Percentiles rank a stretch among this genome's conserved stretches.
These are phyloP conservation scores for Epichloe coenophiala DNA, from an alignment of 2,329 filamentous ascomycete species.

Conservation along the genomic window DNA sequence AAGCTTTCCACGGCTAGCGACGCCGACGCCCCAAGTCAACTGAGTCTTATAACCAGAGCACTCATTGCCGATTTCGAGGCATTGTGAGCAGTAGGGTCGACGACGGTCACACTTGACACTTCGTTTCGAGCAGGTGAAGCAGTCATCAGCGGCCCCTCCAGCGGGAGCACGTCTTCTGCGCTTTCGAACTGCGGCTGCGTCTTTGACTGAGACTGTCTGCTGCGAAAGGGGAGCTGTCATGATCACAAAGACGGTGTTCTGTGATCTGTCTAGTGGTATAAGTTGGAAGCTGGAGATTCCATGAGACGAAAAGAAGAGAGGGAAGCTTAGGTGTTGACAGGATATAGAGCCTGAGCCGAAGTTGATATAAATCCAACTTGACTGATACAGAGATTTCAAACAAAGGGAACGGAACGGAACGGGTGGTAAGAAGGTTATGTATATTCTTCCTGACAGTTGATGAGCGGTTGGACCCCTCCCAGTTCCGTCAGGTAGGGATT, in stretches of 20 bases:
- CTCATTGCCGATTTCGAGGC: conserved; percentile 79
- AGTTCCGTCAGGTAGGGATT: conserved; percentile 4
- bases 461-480: not conserved
- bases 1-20: conserved; percentile 89
- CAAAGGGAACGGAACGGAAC: conserved; percentile 4
- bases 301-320: not conserved
- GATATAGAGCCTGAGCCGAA: not conserved
- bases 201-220: conserved; percentile 32
- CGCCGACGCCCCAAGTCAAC: conserved; percentile 90
- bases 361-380: not conserved
- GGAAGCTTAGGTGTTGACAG: too few species aligned
- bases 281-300: not conserved
- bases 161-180: conserved; percentile 78
- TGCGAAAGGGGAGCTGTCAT: conserved; percentile 38
- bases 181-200: conserved; percentile 44
- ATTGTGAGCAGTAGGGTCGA: conserved; percentile 89
- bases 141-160: conserved; percentile 84
- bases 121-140: conserved; percentile 81
- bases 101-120: conserved; percentile 79
- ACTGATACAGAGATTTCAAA: conserved; percentile 4
- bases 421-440: conserved; percentile 12
- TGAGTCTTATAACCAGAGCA: conserved; percentile 96
- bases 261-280: not conserved
- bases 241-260: conserved; percentile 3
- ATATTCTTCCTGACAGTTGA: conserved; percentile 7